A percentile compares a stretch with the other conserved stretches of the same genome.
These are phyloP conservation scores for Zygosaccharomyces gambellarensis DNA, from an alignment of 805 yeast species.

Conservation along the genomic window DNA sequence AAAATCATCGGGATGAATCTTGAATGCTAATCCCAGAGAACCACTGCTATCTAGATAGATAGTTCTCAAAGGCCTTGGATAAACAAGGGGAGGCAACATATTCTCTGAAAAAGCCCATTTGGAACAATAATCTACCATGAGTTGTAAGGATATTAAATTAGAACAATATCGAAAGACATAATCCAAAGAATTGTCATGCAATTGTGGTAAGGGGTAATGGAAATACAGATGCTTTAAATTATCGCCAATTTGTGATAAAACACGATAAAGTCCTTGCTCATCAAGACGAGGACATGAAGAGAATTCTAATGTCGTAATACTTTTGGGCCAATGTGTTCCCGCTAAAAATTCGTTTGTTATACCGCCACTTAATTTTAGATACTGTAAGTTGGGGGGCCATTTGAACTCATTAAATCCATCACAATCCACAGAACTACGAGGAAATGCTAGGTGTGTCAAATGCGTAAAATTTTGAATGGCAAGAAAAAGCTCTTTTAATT, in stretches of 20 bases:
- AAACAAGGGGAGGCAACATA: conserved; percentile 33
- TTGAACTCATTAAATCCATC: conserved; percentile 39
- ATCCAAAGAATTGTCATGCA: conserved; percentile 67
- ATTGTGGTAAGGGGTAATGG: conserved; percentile 84
- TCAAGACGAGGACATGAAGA: conserved; percentile 82
- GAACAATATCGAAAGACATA: conserved; percentile 73
- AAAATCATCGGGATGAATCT: conserved; percentile 82
- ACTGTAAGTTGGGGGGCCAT: conserved; percentile 80
- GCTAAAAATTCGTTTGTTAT: conserved; percentile 74
- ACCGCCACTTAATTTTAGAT: conserved; percentile 82
- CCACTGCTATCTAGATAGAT: conserved; percentile 82
- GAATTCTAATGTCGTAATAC: conserved; percentile 67
- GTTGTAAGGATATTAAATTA: conserved; percentile 52
- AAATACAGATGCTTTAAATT: conserved; percentile 59
- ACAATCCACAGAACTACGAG: conserved; percentile 79
- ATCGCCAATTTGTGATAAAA: conserved; percentile 62
- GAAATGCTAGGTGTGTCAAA: conserved; percentile 76
- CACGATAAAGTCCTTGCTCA: conserved; percentile 56
- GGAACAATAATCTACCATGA: conserved; percentile 73
- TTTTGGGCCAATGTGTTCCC: conserved; percentile 63
- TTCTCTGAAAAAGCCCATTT: conserved; percentile 48
- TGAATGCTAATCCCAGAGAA: conserved; percentile 73
- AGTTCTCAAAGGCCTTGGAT: conserved; percentile 42
- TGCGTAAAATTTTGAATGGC: conserved; percentile 60
- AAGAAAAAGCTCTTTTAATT: conserved; percentile 69